Evolutionary conservation across 1,139 yeast species (phyloP), one percentile per base, ranked within the genome.

Genomic region (Lipomyces yarrowii): DNA sequence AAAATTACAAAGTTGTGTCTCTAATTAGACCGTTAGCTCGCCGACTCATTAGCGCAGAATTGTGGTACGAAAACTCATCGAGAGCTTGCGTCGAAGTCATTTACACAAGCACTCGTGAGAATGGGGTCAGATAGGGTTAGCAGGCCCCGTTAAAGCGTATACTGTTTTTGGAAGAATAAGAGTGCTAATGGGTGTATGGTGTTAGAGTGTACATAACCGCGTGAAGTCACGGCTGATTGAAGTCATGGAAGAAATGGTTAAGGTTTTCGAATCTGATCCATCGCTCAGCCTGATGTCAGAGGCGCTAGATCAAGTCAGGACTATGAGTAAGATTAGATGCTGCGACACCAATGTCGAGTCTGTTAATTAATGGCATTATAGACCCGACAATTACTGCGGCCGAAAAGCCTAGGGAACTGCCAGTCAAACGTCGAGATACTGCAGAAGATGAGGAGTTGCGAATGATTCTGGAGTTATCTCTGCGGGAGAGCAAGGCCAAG

Each of bases 61-160:
- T 93, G 98, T 78, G 98, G 98, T 0, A 87, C 96, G 1, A 82
- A 92, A 71, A 85, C 90, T 84, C 88, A 87, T 73, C 92, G 90
- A 69, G 91, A 89, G 72, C 87, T 93, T 57, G 93, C 96, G 48
- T 82, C 92, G 23, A 86, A 85, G 71, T 74, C 83, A 11, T 91
- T 92, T 75, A 84, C 92, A 37, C 81, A 82, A 57, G 81, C 82
- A 32, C 79, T 94, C 60, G 74, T 86, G 53, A 81, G 82, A 67
- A 80, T 88, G 70, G 80, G 91, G 39, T 82, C 82, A 21, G 91
- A 87, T 73, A 76, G 80, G 30, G 67, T 64, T 59, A 15, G 64
- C 26, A n/a, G 13, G 18, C 35, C 4, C 8, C 7, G 8, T 42
- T 42, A 6, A 11, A 1, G 18, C 18, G 5, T 52, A 52, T 21